phyloP scores from a whole-genome alignment of 495 filamentous ascomycete genomes.

The Xylaria longipes region DNA sequence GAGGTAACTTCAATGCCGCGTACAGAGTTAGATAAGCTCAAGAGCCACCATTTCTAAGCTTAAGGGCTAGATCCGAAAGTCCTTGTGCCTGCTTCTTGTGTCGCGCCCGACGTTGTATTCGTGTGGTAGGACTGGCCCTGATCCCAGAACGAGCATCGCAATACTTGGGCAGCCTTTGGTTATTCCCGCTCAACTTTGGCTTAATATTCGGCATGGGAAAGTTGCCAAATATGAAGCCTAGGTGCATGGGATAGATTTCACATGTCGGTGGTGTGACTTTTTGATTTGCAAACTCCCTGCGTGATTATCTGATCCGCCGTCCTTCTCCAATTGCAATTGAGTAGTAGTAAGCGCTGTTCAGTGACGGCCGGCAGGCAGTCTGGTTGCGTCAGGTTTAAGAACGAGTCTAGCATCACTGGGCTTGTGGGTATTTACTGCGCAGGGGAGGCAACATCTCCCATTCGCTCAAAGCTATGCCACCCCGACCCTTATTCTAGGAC shows the following conservation, averaged over 20 bases:
- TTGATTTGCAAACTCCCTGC: constrained; percentile 3
- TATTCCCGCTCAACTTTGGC: not conserved
- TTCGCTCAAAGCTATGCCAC: not conserved
- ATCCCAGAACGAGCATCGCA: not conserved
- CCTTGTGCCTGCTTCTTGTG: not conserved
- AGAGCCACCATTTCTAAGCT: not conserved
- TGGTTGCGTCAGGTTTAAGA: constrained; percentile 14
- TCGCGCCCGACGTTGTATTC: constrained; percentile 18
- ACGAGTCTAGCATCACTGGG: constrained; percentile 6
- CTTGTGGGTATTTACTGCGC: constrained; percentile 2
- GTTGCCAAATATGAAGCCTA: not conserved
- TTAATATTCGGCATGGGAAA: constrained; percentile 4
- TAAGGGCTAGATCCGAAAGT: not conserved
- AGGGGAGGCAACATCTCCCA: not conserved
- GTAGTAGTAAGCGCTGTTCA: constrained; percentile 16
- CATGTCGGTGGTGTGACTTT: constrained; percentile 2
- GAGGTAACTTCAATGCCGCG: not conserved
- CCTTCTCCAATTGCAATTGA: not conserved
- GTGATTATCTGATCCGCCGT: not conserved
- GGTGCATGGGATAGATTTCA: not conserved
- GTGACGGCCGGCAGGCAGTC: not conserved
- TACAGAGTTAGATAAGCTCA: not conserved
- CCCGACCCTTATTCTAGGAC: constrained; percentile 2
- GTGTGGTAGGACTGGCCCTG: not conserved
- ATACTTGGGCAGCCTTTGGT: not conserved